A percentile compares a stretch with the other conserved stretches of the same genome.
Evolutionary conservation across 164 flowering plant species (phyloP).

Genomic region (Aristolochia fimbriata): DNA sequence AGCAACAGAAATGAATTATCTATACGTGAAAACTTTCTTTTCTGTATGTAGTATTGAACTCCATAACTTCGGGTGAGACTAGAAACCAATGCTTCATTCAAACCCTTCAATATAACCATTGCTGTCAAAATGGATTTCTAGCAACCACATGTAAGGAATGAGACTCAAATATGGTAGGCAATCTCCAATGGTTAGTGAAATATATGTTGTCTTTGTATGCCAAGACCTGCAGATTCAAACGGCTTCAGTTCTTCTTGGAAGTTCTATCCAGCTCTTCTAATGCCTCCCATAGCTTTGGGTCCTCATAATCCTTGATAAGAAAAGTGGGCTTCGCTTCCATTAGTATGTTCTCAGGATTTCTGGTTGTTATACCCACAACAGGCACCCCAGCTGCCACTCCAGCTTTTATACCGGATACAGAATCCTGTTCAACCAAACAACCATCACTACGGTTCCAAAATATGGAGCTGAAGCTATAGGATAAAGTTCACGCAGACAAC

Average conservation of each 20-base stretch:
- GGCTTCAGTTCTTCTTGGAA: background rate
- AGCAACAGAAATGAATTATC: too few relatives aligned
- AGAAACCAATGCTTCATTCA: too few relatives aligned
- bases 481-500: too few relatives aligned
- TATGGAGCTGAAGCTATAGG: too few relatives aligned
- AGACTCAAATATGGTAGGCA: too few relatives aligned
- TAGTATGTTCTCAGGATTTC: constrained; percentile 64
- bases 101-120: too few relatives aligned
- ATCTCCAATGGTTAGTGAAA: too few relatives aligned
- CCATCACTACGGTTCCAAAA: background rate
- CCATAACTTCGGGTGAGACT: too few relatives aligned
- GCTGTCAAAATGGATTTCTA: too few relatives aligned
- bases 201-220: background rate
- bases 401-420: constrained; percentile 79
- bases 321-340: constrained; percentile 67
- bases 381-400: constrained; percentile 97
- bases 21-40: too few relatives aligned
- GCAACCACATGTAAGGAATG: too few relatives aligned
- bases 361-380: constrained; percentile 65
- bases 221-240: background rate
- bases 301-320: constrained; percentile 66
- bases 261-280: constrained; percentile 56
- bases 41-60: too few relatives aligned
- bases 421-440: constrained; percentile 50
- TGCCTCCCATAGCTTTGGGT: constrained; percentile 77